These are phyloP conservation scores for Cyamopsis tetragonoloba DNA, from an alignment of 306 rosid genomes.

Conservation along the genomic window DNA sequence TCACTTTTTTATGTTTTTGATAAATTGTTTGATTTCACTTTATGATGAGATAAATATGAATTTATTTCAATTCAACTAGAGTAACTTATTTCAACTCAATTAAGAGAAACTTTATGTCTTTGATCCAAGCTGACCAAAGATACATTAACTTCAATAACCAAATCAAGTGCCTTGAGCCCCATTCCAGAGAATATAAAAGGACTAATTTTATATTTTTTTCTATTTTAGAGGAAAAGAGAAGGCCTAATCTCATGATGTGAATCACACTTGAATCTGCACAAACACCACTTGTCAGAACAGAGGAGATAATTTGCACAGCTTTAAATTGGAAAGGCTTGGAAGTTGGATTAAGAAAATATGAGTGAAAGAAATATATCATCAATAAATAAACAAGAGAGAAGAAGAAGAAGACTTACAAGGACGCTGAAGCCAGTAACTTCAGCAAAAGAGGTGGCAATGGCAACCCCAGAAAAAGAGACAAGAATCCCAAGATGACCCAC, in stretches of 20 bases:
- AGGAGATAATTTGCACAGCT: background rate
- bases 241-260: background rate
- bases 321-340: background rate
- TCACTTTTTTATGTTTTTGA: no score
- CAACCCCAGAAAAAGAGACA: conserved; percentile 41
- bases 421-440: conserved; percentile 46
- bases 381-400: no score
- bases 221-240: background rate
- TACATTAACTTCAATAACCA: no score
- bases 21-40: no score
- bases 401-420: conserved; percentile 25
- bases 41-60: no score
- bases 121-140: no score
- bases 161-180: no score
- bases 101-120: no score
- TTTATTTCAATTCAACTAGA: no score
- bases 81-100: no score
- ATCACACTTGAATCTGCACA: background rate
- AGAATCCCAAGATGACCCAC: conserved; percentile 42
- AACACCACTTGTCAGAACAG: background rate
- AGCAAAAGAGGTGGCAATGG: conserved; percentile 46
- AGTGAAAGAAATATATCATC: background rate
- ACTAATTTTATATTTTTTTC: background rate
- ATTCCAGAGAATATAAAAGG: background rate
- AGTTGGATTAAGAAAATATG: background rate